Evolutionary conservation across 2,329 filamentous ascomycete species (phyloP).

Genomic region (Orbilia blumenaviensis): DNA sequence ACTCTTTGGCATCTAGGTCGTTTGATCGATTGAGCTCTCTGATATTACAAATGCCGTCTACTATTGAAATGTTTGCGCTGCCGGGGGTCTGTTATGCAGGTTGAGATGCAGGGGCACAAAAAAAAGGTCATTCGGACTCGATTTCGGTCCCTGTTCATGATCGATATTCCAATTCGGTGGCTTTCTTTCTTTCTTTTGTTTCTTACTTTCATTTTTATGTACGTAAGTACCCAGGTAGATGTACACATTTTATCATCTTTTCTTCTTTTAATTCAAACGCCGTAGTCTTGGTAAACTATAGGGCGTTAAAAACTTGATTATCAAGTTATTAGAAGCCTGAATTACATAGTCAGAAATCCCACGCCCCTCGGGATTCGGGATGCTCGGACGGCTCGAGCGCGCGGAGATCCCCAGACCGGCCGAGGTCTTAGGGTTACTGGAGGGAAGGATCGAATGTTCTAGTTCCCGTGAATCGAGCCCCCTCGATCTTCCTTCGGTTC

Average conservation of each 20-base stretch:
- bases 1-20: conserved; percentile 28
- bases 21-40: conserved; percentile 33
- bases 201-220: neutral
- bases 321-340: conserved; percentile 3
- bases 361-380: neutral
- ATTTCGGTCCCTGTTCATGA: conserved; percentile 27
- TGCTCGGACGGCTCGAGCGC: conserved; percentile 19
- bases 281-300: no score
- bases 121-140: conserved; percentile 22
- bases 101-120: conserved; percentile 22
- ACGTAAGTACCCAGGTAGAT: no score
- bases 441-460: conserved; percentile 13
- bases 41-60: neutral
- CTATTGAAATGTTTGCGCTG: neutral
- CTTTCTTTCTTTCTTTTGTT: neutral
- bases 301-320: neutral
- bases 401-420: conserved; percentile 14
- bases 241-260: neutral
- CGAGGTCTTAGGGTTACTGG: neutral
- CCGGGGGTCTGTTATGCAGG: conserved; percentile 25
- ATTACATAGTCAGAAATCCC: conserved; percentile 9
- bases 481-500: neutral
- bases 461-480: conserved; percentile 1
- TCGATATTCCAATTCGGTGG: conserved; percentile 1
- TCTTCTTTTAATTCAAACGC: conserved; percentile 3